These are phyloP conservation scores for Termitomyces heimii DNA, from an alignment of 768 basidiomycete species.

Conservation along the genomic window DNA sequence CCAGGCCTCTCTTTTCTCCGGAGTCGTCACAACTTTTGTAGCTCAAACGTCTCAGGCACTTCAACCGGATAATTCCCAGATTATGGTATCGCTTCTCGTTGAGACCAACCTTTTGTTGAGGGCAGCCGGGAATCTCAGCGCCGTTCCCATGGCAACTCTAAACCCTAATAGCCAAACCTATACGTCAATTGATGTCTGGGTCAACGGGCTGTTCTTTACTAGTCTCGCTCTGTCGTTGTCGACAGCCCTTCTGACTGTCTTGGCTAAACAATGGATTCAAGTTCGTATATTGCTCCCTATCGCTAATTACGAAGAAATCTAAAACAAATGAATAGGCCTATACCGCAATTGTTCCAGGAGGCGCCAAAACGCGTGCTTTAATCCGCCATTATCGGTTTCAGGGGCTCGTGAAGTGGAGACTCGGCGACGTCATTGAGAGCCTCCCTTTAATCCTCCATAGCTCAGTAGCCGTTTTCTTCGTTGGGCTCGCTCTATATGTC, in stretches of 20 bases:
- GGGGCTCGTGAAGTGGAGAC: slow-evolving; percentile 8
- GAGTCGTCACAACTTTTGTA: slow-evolving; percentile 15
- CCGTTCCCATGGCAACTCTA: background rate
- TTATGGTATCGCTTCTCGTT: background rate
- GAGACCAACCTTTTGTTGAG: background rate
- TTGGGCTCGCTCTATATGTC: slow-evolving; percentile 11
- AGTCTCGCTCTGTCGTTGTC: background rate
- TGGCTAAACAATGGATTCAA: slow-evolving; percentile 3
- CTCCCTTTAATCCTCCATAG: slow-evolving; percentile 13
- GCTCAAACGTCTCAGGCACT: slow-evolving; percentile 15
- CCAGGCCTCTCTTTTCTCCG: slow-evolving; percentile 16
- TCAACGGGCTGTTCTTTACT: background rate
- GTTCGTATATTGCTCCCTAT: background rate
- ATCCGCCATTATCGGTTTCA: slow-evolving; percentile 6
- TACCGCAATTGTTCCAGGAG: background rate
- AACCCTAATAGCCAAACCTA: background rate
- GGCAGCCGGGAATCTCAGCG: background rate
- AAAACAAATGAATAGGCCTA: background rate
- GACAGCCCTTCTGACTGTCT: background rate
- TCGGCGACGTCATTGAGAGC: slow-evolving; percentile 6
- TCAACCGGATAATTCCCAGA: slow-evolving; percentile 8
- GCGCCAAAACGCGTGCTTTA: background rate
- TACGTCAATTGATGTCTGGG: background rate
- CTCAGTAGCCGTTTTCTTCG: slow-evolving; percentile 14
- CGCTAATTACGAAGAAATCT: background rate